Percentiles rank a stretch among this genome's conserved stretches.
phyloP scores from a whole-genome alignment of 805 yeast species.

The Zygosaccharomyces lentus region DNA sequence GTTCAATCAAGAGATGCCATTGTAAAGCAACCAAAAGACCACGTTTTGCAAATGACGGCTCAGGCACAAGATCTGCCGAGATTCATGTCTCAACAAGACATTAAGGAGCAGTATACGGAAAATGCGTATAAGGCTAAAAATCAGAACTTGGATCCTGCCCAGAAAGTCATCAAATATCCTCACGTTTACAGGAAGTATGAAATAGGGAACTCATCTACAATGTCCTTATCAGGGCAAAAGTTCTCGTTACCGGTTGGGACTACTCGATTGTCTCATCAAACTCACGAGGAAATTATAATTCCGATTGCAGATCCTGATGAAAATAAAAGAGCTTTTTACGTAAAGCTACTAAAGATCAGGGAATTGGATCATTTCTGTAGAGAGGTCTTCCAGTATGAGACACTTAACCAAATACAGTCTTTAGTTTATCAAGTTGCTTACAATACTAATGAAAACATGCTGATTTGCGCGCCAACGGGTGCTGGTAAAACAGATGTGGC shows the following conservation, averaged over 20 bases:
- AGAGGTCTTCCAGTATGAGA: conserved; percentile 77
- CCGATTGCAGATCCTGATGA: conserved; percentile 66
- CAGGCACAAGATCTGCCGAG: conserved; percentile 24
- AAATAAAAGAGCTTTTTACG: conserved; percentile 38
- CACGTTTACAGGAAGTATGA: conserved; percentile 78
- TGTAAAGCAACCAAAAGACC: conserved; percentile 18
- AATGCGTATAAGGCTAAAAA: conserved; percentile 49
- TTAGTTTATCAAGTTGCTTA: conserved; percentile 90
- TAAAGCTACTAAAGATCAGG: conserved; percentile 49
- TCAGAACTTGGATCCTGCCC: conserved; percentile 44
- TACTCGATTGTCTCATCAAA: conserved; percentile 53
- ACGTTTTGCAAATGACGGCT: conserved; percentile 16
- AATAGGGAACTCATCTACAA: conserved; percentile 49
- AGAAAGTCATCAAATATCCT: conserved; percentile 58
- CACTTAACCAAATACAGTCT: conserved; percentile 84
- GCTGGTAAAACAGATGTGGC: conserved; percentile 98
- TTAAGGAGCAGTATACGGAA: conserved; percentile 48
- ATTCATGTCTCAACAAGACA: conserved; percentile 51
- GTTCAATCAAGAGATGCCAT: conserved; percentile 20
- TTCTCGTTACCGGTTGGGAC: conserved; percentile 80
- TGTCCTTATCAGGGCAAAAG: conserved; percentile 79
- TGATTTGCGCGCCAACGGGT: conserved; percentile 97
- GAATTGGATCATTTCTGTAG: conserved; percentile 75
- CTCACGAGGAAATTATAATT: conserved; percentile 75
- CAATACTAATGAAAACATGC: conserved; percentile 88